phyloP scores from a whole-genome alignment of 2,329 filamentous ascomycete genomes.

The Sarocladium oryzae region DNA sequence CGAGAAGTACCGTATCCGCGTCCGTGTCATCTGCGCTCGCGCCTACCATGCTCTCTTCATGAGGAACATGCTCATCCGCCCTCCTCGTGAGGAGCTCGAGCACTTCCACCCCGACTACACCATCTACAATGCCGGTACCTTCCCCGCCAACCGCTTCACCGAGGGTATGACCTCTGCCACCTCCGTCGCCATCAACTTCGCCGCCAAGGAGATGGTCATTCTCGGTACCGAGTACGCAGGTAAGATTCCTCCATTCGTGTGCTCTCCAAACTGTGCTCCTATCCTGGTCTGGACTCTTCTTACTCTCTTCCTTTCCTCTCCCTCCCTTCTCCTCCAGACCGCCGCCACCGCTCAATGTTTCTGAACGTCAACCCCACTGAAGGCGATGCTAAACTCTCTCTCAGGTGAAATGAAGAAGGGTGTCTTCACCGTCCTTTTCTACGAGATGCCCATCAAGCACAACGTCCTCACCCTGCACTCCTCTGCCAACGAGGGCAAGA shows the following conservation, averaged over 20 bases:
- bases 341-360: neutral
- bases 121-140: conserved; percentile 98
- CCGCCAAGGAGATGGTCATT: conserved; percentile 99
- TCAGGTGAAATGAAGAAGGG: conserved; percentile 62
- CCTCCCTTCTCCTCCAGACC: neutral
- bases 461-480: conserved; percentile 98
- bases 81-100: conserved; percentile 82
- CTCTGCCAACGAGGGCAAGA: conserved; percentile 91
- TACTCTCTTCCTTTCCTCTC: too few species aligned
- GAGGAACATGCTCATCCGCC: conserved; percentile 99
- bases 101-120: conserved; percentile 99
- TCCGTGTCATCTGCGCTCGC: conserved; percentile 95
- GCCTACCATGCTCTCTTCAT: conserved; percentile 99
- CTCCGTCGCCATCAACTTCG: conserved; percentile 97
- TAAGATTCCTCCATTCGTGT: conserved; percentile 24
- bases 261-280: neutral
- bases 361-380: conserved; percentile 6
- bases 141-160: conserved; percentile 97
- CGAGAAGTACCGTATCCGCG: conserved; percentile 93
- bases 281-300: neutral
- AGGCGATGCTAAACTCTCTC: neutral
- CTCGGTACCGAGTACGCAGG: conserved; percentile 97
- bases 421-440: conserved; percentile 98
- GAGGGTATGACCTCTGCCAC: conserved; percentile 98
- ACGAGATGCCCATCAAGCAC: conserved; percentile 99